Conservation (phyloP, 805 yeast species). For the Clavispora fructus region DNA sequence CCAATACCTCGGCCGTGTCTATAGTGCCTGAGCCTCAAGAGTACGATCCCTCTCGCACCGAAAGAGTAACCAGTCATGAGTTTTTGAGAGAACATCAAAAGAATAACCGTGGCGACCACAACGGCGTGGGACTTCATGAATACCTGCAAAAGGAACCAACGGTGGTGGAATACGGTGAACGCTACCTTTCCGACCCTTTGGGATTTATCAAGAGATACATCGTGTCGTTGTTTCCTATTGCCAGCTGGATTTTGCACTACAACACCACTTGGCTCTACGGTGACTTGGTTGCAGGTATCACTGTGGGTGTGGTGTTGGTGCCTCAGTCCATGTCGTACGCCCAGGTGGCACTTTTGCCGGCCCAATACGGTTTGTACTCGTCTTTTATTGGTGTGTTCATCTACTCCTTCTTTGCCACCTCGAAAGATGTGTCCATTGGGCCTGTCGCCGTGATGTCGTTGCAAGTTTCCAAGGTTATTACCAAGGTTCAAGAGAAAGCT, state of each 20-base stretch:
- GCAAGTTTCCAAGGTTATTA: constrained; percentile 75
- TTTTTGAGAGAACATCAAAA: constrained; percentile 16
- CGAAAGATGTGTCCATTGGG: constrained; percentile 92
- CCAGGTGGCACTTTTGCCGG: constrained; percentile 69
- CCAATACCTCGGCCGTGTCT: constrained; percentile 4
- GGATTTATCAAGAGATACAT: constrained; percentile 43
- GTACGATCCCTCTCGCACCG: constrained; percentile 7
- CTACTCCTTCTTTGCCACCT: constrained; percentile 88
- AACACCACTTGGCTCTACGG: constrained; percentile 73
- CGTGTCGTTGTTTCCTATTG: constrained; percentile 68
- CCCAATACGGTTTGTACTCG: constrained; percentile 86
- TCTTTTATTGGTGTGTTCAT: constrained; percentile 87
- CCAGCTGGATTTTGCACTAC: constrained; percentile 81
- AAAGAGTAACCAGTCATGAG: constrained; percentile 14
- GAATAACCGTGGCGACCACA: not conserved
- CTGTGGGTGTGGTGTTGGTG: constrained; percentile 88
- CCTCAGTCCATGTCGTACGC: constrained; percentile 98
- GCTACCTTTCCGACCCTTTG: constrained; percentile 34
- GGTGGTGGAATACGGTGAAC: constrained; percentile 27
- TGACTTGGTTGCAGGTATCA: constrained; percentile 86
- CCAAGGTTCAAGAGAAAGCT: constrained; percentile 44
- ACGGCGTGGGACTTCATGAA: constrained; percentile 28
- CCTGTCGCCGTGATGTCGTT: constrained; percentile 96
- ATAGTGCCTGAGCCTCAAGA: constrained; percentile 14
- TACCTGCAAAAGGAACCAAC: constrained; percentile 30